phyloP scores from a whole-genome alignment of 768 basidiomycete genomes.

The Mycena albidolilacea region DNA sequence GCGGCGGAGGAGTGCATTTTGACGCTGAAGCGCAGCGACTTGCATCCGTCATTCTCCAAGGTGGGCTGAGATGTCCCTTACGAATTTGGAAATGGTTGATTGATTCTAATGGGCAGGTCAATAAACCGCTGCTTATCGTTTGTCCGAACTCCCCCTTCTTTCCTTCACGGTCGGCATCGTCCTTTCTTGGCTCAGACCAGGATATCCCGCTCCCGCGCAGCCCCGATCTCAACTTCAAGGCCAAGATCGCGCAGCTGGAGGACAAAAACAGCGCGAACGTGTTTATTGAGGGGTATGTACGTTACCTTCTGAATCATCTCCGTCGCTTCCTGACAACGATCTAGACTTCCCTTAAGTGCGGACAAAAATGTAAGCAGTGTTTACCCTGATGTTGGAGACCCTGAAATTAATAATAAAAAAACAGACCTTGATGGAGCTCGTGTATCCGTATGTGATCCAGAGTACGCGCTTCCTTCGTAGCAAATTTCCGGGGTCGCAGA shows the following conservation, averaged over 20 bases:
- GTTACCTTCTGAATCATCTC: background rate
- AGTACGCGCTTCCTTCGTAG: slow-evolving; percentile 72
- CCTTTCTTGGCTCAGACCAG: slow-evolving; percentile 16
- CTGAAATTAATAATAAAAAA: background rate
- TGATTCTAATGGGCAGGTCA: background rate
- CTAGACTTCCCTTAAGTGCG: slow-evolving; percentile 62
- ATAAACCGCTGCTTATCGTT: slow-evolving; percentile 33
- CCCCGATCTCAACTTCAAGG: slow-evolving; percentile 57
- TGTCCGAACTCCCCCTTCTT: background rate
- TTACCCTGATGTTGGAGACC: background rate
- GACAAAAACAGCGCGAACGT: slow-evolving; percentile 65
- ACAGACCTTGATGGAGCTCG: slow-evolving; percentile 60
- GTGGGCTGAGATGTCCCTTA: slow-evolving; percentile 51
- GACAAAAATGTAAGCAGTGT: slow-evolving; percentile 57
- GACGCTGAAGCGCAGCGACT: slow-evolving; percentile 66
- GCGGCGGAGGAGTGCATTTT: slow-evolving; percentile 71
- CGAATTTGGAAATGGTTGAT: background rate
- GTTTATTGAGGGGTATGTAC: slow-evolving; percentile 65
- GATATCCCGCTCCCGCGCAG: background rate
- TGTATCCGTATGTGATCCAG: slow-evolving; percentile 64
- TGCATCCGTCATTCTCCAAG: slow-evolving; percentile 77
- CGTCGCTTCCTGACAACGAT: background rate
- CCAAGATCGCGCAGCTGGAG: slow-evolving; percentile 67
- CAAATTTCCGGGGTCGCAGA: slow-evolving; percentile 63
- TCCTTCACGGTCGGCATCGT: slow-evolving; percentile 12